phyloP scores from a whole-genome alignment of 1,284 basidiomycete species.

The Uromyces viciae-fabae region DNA sequence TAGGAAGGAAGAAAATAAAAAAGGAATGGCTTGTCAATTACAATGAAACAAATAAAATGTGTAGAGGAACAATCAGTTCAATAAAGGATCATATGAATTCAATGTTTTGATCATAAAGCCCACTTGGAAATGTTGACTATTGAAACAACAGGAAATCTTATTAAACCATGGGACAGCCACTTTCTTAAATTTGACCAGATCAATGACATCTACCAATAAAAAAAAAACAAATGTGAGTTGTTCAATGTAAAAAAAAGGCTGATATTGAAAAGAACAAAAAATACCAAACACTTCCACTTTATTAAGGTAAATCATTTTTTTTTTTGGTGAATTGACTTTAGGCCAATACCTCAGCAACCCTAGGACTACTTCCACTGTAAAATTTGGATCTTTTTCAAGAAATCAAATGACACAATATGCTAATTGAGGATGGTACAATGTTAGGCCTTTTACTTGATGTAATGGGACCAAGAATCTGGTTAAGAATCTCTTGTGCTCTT shows the following conservation, averaged over 20 bases:
- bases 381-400: conserved; percentile 86
- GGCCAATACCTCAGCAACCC: conserved; percentile 97
- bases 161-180: conserved; percentile 90
- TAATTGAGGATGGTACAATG: conserved; percentile 94
- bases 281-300: conserved; percentile 72
- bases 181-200: conserved; percentile 93
- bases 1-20: no score
- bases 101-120: conserved; percentile 48
- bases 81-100: neutral
- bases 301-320: conserved; percentile 97
- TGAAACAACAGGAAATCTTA: conserved; percentile 94
- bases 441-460: conserved; percentile 95
- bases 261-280: neutral
- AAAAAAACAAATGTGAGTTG: neutral
- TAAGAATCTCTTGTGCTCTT: conserved; percentile 98
- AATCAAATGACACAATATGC: conserved; percentile 99
- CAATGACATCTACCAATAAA: conserved; percentile 72
- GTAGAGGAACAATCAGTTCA: neutral
- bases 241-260: neutral
- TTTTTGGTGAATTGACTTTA: conserved; percentile 99
- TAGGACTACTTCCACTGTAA: conserved; percentile 93
- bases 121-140: conserved; percentile 96
- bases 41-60: neutral
- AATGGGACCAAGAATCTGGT: conserved; percentile 89
- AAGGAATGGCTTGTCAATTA: no score